Percentiles rank a stretch among this genome's conserved stretches.
phyloP scores from a whole-genome alignment of 208 protist genomes.

The Wallacemonas rigidus region DNA sequence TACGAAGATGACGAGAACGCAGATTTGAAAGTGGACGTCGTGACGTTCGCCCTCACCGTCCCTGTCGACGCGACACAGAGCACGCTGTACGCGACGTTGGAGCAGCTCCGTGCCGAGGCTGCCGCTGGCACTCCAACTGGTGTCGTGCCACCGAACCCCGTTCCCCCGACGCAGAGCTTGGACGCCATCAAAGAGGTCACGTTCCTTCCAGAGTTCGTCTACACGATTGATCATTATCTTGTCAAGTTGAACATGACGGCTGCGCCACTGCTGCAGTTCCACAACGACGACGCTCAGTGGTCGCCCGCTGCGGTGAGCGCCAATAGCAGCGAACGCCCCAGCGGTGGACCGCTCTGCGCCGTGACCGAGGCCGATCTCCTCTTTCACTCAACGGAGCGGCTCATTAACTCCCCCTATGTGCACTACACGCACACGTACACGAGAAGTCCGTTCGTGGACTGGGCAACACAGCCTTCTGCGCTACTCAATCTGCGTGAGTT shows the following conservation, averaged over 20 bases:
- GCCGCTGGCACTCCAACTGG: not conserved
- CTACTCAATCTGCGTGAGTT: conserved; percentile 60
- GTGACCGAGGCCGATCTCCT: conserved; percentile 62
- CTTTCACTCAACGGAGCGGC: conserved; percentile 55
- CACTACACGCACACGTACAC: conserved; percentile 53
- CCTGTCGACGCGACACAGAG: conserved; percentile 47
- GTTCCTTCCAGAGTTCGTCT: conserved; percentile 83
- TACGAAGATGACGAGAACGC: conserved; percentile 53
- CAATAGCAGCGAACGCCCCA: conserved; percentile 21
- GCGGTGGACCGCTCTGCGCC: conserved; percentile 48
- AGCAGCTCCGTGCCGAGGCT: not conserved
- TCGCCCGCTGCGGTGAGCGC: conserved; percentile 14
- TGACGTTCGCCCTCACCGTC: conserved; percentile 57
- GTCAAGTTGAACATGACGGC: conserved; percentile 69
- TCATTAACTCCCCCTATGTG: conserved; percentile 55
- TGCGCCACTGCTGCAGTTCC: conserved; percentile 61
- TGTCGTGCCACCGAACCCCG: not conserved
- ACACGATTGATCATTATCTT: conserved; percentile 45
- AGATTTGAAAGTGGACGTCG: conserved; percentile 35
- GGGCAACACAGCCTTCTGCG: conserved; percentile 37
- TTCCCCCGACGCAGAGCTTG: conserved; percentile 22
- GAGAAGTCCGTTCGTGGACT: conserved; percentile 46
- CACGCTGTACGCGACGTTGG: conserved; percentile 23
- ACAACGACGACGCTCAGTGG: conserved; percentile 7
- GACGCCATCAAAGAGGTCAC: conserved; percentile 55